A percentile compares a stretch with the other conserved stretches of the same genome.
phyloP scores from a whole-genome alignment of 441 rosid genomes.

The Kokia cookei region DNA sequence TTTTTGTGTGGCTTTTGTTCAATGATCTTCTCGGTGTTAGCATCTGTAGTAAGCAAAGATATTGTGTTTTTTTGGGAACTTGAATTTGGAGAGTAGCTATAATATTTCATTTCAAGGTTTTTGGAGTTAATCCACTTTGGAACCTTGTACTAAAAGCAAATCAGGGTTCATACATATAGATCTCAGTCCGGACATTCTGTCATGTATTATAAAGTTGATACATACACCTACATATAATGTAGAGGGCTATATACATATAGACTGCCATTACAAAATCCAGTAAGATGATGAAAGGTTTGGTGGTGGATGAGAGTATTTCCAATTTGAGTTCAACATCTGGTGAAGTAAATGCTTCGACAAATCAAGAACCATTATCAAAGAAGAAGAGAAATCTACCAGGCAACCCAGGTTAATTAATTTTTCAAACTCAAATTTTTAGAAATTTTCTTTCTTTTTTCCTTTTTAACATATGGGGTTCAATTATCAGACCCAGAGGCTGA shows the following conservation, averaged over 20 bases:
- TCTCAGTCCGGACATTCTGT: conserved; percentile 12
- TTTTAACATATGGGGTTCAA: neutral
- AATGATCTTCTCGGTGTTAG: neutral
- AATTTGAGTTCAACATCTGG: conserved; percentile 51
- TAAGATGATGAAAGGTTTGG: conserved; percentile 25
- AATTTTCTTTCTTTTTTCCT: neutral
- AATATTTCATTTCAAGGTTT: neutral
- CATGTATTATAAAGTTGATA: conserved; percentile 13
- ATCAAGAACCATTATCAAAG: conserved; percentile 26
- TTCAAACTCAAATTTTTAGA: neutral
- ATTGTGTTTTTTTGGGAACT: neutral
- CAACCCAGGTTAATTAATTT: conserved; percentile 32
- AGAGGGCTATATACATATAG: neutral
- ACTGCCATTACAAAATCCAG: neutral
- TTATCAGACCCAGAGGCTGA: conserved; percentile 41
- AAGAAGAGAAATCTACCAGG: conserved; percentile 44
- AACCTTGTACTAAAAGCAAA: neutral
- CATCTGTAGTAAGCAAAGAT: neutral
- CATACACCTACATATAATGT: neutral
- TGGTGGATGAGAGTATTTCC: conserved; percentile 39
- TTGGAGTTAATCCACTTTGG: neutral
- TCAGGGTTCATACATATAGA: conserved; percentile 33
- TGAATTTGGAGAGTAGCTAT: neutral
- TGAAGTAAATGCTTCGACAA: conserved; percentile 37
- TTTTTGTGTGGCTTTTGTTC: neutral